Evolutionary conservation across 768 basidiomycete species (phyloP).

Genomic region (Amanita subjunquillea): DNA sequence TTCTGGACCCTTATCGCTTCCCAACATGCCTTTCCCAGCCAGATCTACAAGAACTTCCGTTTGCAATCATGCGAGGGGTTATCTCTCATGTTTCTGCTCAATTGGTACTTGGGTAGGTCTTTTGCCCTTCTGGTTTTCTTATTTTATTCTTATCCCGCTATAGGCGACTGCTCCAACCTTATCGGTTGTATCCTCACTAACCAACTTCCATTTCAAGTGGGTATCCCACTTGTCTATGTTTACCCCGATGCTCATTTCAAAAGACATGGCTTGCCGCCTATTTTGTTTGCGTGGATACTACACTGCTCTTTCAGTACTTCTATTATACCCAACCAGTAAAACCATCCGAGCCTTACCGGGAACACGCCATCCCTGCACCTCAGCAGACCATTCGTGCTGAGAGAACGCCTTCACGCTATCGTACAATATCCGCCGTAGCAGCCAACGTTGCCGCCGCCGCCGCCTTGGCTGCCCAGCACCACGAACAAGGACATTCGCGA

Average conservation of each 20-base stretch:
- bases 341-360: constrained; percentile 24
- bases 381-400: constrained; percentile 35
- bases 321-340: constrained; percentile 50
- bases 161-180: constrained; percentile 90
- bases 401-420: constrained; percentile 49
- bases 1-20: not conserved
- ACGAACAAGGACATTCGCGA: constrained; percentile 29
- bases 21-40: constrained; percentile 32
- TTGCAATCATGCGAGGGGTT: constrained; percentile 81
- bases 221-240: constrained; percentile 11
- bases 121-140: constrained; percentile 4
- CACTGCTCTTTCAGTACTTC: constrained; percentile 69
- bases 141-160: not conserved
- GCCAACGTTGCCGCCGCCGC: constrained; percentile 67
- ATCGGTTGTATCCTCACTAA: constrained; percentile 85
- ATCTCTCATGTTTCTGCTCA: constrained; percentile 85
- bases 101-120: constrained; percentile 79
- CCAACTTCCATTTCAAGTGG: constrained; percentile 91
- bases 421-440: constrained; percentile 57
- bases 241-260: constrained; percentile 7
- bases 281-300: constrained; percentile 76
- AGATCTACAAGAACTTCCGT: constrained; percentile 71
- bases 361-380: constrained; percentile 32
- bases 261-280: constrained; percentile 89
- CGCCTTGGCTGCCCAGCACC: constrained; percentile 55